Evolutionary conservation across 2,329 filamentous ascomycete species (phyloP).

Genomic region (Fusarium fracticaudum): DNA sequence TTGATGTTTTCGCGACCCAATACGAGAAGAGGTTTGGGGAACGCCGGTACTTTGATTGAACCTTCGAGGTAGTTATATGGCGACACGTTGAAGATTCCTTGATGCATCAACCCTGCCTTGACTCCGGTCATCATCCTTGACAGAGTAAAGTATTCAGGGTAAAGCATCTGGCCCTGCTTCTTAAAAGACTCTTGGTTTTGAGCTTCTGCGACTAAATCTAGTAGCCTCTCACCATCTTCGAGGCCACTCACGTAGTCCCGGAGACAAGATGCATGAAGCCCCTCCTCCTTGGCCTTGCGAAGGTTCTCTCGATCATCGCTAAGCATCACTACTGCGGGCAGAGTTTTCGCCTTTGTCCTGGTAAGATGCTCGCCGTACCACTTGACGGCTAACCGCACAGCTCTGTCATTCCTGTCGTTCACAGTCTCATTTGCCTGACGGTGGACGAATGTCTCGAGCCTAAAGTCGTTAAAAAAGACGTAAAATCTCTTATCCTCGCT

Average conservation of each 20-base stretch:
- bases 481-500: constrained; percentile 98
- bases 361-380: constrained; percentile 91
- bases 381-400: constrained; percentile 83
- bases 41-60: constrained; percentile 87
- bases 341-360: constrained; percentile 66
- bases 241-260: constrained; percentile 84
- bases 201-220: constrained; percentile 92
- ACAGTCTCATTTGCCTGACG: constrained; percentile 83
- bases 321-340: constrained; percentile 88
- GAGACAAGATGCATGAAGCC: constrained; percentile 74
- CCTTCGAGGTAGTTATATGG: constrained; percentile 98
- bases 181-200: constrained; percentile 73
- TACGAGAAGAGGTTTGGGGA: constrained; percentile 87
- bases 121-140: constrained; percentile 96
- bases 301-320: constrained; percentile 93
- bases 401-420: constrained; percentile 96
- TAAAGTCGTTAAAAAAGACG: constrained; percentile 99
- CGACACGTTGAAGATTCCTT: constrained; percentile 95
- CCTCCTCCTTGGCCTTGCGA: constrained; percentile 80
- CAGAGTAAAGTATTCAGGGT: constrained; percentile 87
- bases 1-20: constrained; percentile 97
- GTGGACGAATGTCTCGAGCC: constrained; percentile 86
- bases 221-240: constrained; percentile 82
- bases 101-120: constrained; percentile 87
- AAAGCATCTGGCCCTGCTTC: constrained; percentile 76